Evolutionary conservation across 1,284 basidiomycete genomes (phyloP).

Genomic region (Leccinum subrobustum): DNA sequence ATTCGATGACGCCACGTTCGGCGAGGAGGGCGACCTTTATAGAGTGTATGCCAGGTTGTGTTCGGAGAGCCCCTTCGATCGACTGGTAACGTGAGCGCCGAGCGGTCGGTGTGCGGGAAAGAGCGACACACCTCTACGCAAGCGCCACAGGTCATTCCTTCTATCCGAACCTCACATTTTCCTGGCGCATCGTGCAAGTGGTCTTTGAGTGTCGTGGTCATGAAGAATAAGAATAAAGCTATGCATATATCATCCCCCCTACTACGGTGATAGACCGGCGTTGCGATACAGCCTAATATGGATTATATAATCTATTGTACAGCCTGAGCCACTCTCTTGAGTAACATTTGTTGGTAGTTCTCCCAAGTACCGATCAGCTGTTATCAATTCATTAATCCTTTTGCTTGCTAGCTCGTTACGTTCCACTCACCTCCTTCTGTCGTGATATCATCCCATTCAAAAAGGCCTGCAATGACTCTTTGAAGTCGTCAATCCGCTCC

Average conservation of each 20-base stretch:
- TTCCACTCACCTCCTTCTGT: slow-evolving; percentile 72
- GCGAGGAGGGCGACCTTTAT: slow-evolving; percentile 93
- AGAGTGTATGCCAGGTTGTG: slow-evolving; percentile 82
- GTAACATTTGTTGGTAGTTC: slow-evolving; percentile 63
- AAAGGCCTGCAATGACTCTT: slow-evolving; percentile 72
- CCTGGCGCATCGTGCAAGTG: slow-evolving; percentile 23
- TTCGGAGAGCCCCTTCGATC: slow-evolving; percentile 90
- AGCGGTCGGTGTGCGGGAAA: background rate
- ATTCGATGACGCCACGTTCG: slow-evolving; percentile 90
- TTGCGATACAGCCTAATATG: slow-evolving; percentile 4
- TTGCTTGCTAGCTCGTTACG: background rate
- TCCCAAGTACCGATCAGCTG: slow-evolving; percentile 75
- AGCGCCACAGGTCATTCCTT: slow-evolving; percentile 91
- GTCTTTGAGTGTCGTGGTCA: slow-evolving; percentile 9
- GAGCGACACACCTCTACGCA: slow-evolving; percentile 71
- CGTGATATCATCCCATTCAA: slow-evolving; percentile 79
- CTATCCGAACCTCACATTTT: slow-evolving; percentile 73
- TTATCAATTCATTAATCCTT: background rate
- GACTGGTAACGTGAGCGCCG: slow-evolving; percentile 48
- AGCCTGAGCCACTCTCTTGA: slow-evolving; percentile 46
- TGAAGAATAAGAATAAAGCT: background rate
- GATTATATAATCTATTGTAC: slow-evolving; percentile 17
- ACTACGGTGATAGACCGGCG: background rate
- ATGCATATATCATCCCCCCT: background rate
- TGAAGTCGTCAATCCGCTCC: slow-evolving; percentile 90